phyloP scores from a whole-genome alignment of 2,329 filamentous ascomycete species.

The Lecanoromycetidae sp. region DNA sequence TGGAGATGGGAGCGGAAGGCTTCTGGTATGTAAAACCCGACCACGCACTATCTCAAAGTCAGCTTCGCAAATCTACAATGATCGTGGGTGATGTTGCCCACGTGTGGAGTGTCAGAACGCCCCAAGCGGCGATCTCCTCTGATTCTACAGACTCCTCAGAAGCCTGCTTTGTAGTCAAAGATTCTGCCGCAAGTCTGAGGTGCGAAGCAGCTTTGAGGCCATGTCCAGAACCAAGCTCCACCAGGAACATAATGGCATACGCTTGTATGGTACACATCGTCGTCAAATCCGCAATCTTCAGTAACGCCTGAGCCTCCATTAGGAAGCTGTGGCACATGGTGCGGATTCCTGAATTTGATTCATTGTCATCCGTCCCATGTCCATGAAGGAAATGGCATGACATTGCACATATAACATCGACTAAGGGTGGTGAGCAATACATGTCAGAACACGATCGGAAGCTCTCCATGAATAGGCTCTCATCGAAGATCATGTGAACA shows the following conservation, averaged over 20 bases:
- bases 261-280: constrained; percentile 19
- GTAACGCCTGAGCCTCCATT: constrained; percentile 15
- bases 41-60: constrained; percentile 17
- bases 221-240: constrained; percentile 20
- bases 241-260: constrained; percentile 23
- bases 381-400: constrained; percentile 21
- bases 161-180: constrained; percentile 11
- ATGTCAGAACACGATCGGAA: constrained; percentile 13
- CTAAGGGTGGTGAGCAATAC: constrained; percentile 22
- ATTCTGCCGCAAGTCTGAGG: constrained; percentile 21
- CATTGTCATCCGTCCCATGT: not conserved
- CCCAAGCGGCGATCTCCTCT: constrained; percentile 23
- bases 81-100: constrained; percentile 18
- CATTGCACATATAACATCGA: constrained; percentile 24
- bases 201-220: constrained; percentile 22
- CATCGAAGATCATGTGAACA: constrained; percentile 24
- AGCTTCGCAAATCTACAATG: constrained; percentile 10
- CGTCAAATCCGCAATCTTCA: constrained; percentile 15
- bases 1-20: constrained; percentile 16
- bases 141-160: constrained; percentile 18
- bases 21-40: constrained; percentile 22
- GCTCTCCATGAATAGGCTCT: constrained; percentile 21
- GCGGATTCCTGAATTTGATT: not conserved
- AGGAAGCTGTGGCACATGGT: constrained; percentile 18
- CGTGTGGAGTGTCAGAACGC: constrained; percentile 25